These are phyloP conservation scores for Globisporangium nunn DNA, from an alignment of 352 stramenopile species.

Conservation along the genomic window DNA sequence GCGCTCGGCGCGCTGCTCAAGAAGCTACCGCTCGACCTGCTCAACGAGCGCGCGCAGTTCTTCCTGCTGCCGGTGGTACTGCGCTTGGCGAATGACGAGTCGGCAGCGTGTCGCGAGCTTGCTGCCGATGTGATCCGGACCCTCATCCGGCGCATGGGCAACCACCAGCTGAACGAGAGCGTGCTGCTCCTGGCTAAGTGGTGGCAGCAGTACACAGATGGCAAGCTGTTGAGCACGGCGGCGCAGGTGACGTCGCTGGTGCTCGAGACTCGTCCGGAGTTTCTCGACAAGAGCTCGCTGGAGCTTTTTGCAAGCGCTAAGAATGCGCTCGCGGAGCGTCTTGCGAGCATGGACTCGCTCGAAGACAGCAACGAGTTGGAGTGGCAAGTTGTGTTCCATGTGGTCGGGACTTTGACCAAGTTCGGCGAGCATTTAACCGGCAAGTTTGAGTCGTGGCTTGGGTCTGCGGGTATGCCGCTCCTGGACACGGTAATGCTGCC, in stretches of 20 bases:
- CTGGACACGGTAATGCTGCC: constrained; percentile 42
- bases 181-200: constrained; percentile 86
- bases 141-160: constrained; percentile 86
- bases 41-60: constrained; percentile 91
- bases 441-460: constrained; percentile 58
- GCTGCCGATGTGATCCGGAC: constrained; percentile 74
- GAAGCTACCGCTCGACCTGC: constrained; percentile 87
- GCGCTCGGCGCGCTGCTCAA: constrained; percentile 85
- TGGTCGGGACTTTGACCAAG: constrained; percentile 54
- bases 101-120: constrained; percentile 80
- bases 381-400: constrained; percentile 62
- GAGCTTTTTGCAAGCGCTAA: constrained; percentile 35
- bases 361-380: constrained; percentile 33
- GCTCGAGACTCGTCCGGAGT: constrained; percentile 65
- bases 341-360: constrained; percentile 33
- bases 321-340: constrained; percentile 25
- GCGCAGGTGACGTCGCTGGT: constrained; percentile 73
- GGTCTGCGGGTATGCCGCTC: constrained; percentile 20
- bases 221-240: constrained; percentile 60
- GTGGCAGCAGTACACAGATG: constrained; percentile 51
- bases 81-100: constrained; percentile 94
- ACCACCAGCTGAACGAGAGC: constrained; percentile 86
- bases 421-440: constrained; percentile 57
- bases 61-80: constrained; percentile 95
- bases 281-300: constrained; percentile 54